Conservation (phyloP, 2,329 filamentous ascomycete genomes). For the Paradendryphiella salina region DNA sequence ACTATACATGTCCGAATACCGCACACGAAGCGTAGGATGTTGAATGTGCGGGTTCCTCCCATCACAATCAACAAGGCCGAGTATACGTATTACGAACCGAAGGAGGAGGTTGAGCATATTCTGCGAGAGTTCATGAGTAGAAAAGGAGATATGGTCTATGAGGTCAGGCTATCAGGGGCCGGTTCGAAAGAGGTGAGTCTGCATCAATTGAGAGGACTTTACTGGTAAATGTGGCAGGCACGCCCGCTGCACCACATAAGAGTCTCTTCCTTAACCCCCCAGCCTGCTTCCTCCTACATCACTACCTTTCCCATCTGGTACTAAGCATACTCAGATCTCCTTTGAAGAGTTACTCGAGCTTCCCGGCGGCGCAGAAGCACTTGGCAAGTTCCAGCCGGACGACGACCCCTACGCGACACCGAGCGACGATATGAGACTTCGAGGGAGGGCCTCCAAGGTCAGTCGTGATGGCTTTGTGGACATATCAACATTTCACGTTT, state of each 20-base stretch:
- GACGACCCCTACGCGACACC: constrained; percentile 22
- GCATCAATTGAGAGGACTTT: not conserved
- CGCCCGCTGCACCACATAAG: not conserved
- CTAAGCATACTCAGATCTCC: constrained; percentile 46
- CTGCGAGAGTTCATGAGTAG: constrained; percentile 43
- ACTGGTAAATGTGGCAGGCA: constrained; percentile 3
- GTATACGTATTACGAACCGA: constrained; percentile 41
- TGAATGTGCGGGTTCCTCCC: constrained; percentile 35
- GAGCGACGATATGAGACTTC: constrained; percentile 33
- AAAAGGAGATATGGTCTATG: constrained; percentile 43
- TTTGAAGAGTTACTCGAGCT: constrained; percentile 52
- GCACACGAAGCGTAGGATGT: constrained; percentile 14
- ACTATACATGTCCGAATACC: not conserved
- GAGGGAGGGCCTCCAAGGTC: constrained; percentile 19
- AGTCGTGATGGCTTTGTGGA: constrained; percentile 34
- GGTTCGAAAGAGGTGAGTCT: constrained; percentile 49
- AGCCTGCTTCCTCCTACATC: not conserved
- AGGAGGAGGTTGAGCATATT: constrained; percentile 46
- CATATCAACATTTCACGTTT: constrained; percentile 34
- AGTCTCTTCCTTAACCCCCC: not conserved
- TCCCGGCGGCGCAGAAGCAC: constrained; percentile 53
- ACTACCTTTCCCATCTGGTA: not conserved
- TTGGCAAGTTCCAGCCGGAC: constrained; percentile 48
- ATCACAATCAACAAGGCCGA: constrained; percentile 32
- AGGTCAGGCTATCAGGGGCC: constrained; percentile 50